Evolutionary conservation across 2,329 filamentous ascomycete genomes (phyloP).

Genomic region (Trichoderma atroviride): DNA sequence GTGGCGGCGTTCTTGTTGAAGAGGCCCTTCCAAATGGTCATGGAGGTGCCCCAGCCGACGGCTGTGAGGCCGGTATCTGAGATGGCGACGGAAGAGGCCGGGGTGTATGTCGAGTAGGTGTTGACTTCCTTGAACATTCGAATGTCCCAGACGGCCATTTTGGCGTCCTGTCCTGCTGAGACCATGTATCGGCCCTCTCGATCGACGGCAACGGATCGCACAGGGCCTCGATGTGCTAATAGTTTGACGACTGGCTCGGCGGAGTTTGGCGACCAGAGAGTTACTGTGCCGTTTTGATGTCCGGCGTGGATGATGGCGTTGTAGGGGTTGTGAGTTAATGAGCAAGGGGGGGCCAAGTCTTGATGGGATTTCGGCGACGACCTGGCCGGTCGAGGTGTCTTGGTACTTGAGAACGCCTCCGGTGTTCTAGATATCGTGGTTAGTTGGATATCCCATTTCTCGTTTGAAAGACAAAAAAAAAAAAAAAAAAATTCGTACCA

Average conservation of each 20-base stretch:
- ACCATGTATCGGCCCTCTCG: constrained; percentile 95
- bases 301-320: constrained; percentile 92
- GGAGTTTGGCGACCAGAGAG: constrained; percentile 93
- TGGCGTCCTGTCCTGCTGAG: constrained; percentile 82
- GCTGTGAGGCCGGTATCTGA: constrained; percentile 87
- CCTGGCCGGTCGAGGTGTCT: constrained; percentile 89
- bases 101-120: constrained; percentile 81
- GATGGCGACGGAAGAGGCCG: constrained; percentile 81
- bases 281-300: constrained; percentile 93
- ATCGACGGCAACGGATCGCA: constrained; percentile 82
- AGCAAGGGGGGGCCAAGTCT: constrained; percentile 78
- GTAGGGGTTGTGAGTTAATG: constrained; percentile 84
- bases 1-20: constrained; percentile 73
- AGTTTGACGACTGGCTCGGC: constrained; percentile 87
- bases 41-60: constrained; percentile 86
- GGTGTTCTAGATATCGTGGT: constrained; percentile 57
- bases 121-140: constrained; percentile 92
- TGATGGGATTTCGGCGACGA: constrained; percentile 84
- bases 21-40: constrained; percentile 87
- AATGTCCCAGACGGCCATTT: constrained; percentile 96
- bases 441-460: background rate
- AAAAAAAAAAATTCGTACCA: constrained; percentile 68
- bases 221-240: constrained; percentile 84
- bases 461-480: too few relatives aligned
- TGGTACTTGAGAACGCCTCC: constrained; percentile 90